Evolutionary conservation across 2,329 filamentous ascomycete species (phyloP), one percentile per base, ranked within the genome.

Genomic region (Ilyonectria robusta): DNA sequence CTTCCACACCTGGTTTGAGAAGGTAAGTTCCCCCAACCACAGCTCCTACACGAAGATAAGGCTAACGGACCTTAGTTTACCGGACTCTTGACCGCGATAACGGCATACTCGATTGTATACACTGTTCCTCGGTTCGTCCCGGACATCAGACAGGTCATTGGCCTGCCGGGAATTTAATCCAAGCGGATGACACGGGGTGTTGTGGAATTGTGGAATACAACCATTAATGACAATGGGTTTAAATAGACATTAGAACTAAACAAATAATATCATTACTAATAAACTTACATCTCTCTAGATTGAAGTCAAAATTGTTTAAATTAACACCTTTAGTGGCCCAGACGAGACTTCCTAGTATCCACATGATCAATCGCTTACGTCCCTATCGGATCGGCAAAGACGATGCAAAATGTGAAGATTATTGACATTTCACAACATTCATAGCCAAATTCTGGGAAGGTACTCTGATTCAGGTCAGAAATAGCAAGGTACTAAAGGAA

Each of bases 1-100:
- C 86, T 99, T 99, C 77, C 96, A 99, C 81, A 99, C 96, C 0
- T 98, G 95, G 95, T 91, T 97, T 75, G 96, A 99, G 84, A 99
- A 98, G 92, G 92, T 93, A 75, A 76, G 86, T 78, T n/a, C 19
- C 4, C 0, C n/a, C 23, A 33, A 2, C 13, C 9, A n/a, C 1
- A 7, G 6, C 23, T 15, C 21, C 21, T 2, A 0, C 6, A 0
- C 15, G 10, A 10, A 2, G 19, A 33, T n/a, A 11, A 56, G 58
- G 59, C 77, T 81, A 64, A 80, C 71, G 13, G 31, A n/a, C 10
- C 6, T 5, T 46, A 88, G 87, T 74, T 89, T 75, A 89, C 87
- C 47, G 87, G 87, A 21, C 83, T 89, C 21, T 65, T 87, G 21
- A 83, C 86, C 7, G 85, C 87, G 1, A 60, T 82, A 2, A 50